Evolutionary conservation across 257 asterid species (phyloP).

Genomic region (Jaltomata sinuosa): DNA sequence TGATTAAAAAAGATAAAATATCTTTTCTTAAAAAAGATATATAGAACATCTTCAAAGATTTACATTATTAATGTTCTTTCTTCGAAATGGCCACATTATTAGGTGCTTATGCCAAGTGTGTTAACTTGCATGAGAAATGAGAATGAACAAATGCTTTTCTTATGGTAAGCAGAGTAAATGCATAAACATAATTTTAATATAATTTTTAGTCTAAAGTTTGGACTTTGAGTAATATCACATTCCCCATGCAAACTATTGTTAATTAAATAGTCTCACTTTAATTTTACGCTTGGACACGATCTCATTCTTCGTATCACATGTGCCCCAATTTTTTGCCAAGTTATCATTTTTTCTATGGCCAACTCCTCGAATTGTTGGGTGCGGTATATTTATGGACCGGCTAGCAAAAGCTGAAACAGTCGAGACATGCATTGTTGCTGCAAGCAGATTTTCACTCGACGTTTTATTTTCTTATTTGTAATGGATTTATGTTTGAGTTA

Average conservation of each 20-base stretch:
- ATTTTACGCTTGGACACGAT: background rate
- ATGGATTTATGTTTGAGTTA: too few relatives aligned
- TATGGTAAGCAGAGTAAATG: background rate
- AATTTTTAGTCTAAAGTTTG: background rate
- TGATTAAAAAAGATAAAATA: too few relatives aligned
- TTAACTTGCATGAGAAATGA: background rate
- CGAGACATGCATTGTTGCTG: too few relatives aligned
- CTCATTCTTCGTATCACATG: background rate
- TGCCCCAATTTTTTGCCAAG: too few relatives aligned
- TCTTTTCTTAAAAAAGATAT: background rate
- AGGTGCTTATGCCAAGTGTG: background rate
- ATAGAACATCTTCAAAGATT: background rate
- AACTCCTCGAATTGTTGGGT: too few relatives aligned
- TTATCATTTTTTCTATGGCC: too few relatives aligned
- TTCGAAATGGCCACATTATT: background rate
- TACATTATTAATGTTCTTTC: background rate
- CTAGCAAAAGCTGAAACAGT: too few relatives aligned
- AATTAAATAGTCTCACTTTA: background rate
- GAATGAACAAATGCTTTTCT: background rate
- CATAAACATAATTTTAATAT: background rate
- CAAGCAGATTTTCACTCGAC: too few relatives aligned
- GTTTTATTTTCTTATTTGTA: too few relatives aligned
- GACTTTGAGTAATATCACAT: background rate
- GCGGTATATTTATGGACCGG: too few relatives aligned
- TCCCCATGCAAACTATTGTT: background rate